These are phyloP conservation scores for Eruca vesicaria DNA, from an alignment of 441 rosid genomes.

Conservation along the genomic window DNA sequence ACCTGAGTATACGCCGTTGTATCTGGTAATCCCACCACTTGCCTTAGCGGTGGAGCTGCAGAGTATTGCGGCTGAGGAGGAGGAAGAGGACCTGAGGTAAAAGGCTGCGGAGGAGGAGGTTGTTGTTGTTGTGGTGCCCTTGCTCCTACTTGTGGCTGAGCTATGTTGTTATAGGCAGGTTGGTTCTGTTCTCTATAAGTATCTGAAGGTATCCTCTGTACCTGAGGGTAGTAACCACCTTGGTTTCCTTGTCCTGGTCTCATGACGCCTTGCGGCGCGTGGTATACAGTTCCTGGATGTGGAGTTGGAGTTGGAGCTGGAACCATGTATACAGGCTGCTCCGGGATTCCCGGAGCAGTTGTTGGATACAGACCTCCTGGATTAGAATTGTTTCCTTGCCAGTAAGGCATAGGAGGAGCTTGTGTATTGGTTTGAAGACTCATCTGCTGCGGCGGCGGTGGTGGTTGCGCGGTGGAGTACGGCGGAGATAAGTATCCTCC, in stretches of 20 bases:
- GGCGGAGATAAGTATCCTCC: constrained; percentile 51
- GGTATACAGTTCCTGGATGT: constrained; percentile 49
- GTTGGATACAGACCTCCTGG: constrained; percentile 43
- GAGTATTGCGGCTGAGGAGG: constrained; percentile 31
- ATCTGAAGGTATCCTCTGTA: constrained; percentile 55
- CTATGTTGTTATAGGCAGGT: constrained; percentile 50
- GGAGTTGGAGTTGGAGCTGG: constrained; percentile 46
- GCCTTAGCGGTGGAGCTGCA: constrained; percentile 40
- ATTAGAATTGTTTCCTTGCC: constrained; percentile 61
- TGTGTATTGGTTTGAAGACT: constrained; percentile 34
- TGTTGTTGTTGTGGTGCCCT: constrained; percentile 22
- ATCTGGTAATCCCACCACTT: constrained; percentile 38
- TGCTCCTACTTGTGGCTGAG: constrained; percentile 33
- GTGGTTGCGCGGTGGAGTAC: constrained; percentile 44
- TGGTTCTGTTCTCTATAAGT: constrained; percentile 78
- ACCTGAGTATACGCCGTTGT: constrained; percentile 49
- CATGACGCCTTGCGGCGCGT: constrained; percentile 43
- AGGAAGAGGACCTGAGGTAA: constrained; percentile 30
- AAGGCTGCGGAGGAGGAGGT: constrained; percentile 20
- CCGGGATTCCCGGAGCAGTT: constrained; percentile 37
- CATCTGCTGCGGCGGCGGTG: constrained; percentile 31
- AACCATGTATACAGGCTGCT: constrained; percentile 63
- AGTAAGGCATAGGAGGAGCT: constrained; percentile 46
- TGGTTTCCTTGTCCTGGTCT: constrained; percentile 64
- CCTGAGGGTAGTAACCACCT: constrained; percentile 50